Base-by-base conservation (phyloP, 805 yeast genomes). In the Metschnikowia chrysomelidarum region DNA sequence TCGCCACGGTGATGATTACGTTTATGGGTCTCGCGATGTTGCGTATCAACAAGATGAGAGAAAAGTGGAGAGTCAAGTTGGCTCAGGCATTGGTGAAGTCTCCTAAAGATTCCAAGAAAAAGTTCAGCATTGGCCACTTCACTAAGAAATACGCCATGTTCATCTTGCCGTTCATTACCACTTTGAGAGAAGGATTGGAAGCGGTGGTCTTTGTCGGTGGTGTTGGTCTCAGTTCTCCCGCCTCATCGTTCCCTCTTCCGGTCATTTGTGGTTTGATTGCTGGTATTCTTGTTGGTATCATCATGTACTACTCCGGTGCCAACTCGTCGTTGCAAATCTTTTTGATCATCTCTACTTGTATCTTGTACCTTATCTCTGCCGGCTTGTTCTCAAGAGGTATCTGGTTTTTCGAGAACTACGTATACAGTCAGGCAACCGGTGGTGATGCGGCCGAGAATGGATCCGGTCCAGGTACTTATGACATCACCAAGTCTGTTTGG, bases 1-100 rank as follows among this genome's bases (percentile, higher is more conserved):
- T 91, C 60, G 98, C 98, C 3, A 78, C 95, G 0, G 67, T 86
- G 28, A 77, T 91, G 77, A 91, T 91, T 56, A 77, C 96, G n/a
- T 51, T 84, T 51, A 89, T 91, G 97, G 98, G 98, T 60, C 75
- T 91, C 54, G 95, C 97, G 37, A 86, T 91, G 96, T 75, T 91
- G 56, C 79, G 98, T 65, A 74, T 91, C 62, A 89, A 89, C 71
- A 88, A 89, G 71, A 87, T 89, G 95, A 89, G 88, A 67, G 91
- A 79, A 50, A 91, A 91, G 69, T 91, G 98, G 98, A 80, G 96
- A 71, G 73, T 88, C 49, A 91, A 91, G 69, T 85, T 91, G 57
- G 96, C 97, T 18, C 75, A 68, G 55, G 91, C 96, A 7, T 67
- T 89, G 42, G 65, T 87, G 34, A 31, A 31, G 24, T 17, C 16